A percentile compares a stretch with the other conserved stretches of the same genome.
phyloP scores from a whole-genome alignment of 495 filamentous ascomycete species.

The Baudoinia panamericana region DNA sequence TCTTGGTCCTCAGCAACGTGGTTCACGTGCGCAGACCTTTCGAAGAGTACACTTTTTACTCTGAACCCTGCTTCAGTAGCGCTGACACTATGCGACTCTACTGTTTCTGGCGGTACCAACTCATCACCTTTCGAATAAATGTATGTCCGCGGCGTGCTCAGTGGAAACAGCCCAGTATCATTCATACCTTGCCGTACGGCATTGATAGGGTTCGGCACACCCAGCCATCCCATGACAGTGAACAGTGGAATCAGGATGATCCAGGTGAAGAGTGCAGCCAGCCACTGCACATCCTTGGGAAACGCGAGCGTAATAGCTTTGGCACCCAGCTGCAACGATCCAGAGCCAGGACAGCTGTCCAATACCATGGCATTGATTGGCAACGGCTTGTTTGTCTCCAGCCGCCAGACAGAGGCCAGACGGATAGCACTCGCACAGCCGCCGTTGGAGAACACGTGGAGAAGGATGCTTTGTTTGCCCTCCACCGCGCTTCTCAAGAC shows the following conservation, averaged over 20 bases:
- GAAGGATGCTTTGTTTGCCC: not conserved
- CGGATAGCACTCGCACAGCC: not conserved
- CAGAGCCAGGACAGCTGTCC: slow-evolving; percentile 1
- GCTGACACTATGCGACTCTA: not conserved
- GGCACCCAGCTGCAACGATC: not conserved
- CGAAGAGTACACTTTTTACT: not conserved
- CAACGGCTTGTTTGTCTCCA: not conserved
- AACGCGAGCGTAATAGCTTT: not conserved
- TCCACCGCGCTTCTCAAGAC: not conserved
- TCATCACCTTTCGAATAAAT: not conserved
- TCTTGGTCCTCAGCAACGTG: not conserved
- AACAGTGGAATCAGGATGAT: not conserved
- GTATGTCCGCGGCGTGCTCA: not conserved
- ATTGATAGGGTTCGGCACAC: not conserved
- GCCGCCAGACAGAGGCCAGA: not conserved
- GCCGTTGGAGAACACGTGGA: slow-evolving; percentile 4
- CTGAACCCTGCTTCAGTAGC: not conserved
- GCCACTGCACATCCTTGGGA: not conserved
- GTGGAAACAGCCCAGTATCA: not conserved
- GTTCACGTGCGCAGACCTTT: not conserved
- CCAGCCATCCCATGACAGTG: not conserved
- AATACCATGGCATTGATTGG: not conserved
- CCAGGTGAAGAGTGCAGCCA: not conserved
- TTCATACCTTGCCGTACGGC: not conserved
- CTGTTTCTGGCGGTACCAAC: not conserved